These are phyloP conservation scores for Wallacemonas sp. DNA, from an alignment of 208 protist genomes.

Conservation along the genomic window DNA sequence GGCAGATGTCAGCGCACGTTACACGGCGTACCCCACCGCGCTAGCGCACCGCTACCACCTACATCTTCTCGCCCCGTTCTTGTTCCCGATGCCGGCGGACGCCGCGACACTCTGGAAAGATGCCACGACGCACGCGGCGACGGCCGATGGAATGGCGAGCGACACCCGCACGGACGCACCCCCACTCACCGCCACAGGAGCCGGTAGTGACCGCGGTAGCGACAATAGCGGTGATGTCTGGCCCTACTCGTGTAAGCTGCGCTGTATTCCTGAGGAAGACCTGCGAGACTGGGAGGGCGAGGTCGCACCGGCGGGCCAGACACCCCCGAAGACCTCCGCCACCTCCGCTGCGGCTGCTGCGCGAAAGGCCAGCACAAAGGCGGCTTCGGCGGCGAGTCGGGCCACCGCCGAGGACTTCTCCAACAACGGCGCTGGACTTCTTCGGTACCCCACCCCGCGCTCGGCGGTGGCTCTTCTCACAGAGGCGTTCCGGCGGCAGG, in stretches of 20 bases:
- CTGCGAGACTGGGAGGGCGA: constrained; percentile 9
- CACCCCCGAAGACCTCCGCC: no score
- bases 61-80: constrained; percentile 42
- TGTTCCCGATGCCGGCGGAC: constrained; percentile 44
- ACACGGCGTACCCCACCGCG: constrained; percentile 80
- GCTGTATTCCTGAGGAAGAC: constrained; percentile 27
- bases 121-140: neutral
- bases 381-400: neutral
- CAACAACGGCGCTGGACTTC: constrained; percentile 15
- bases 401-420: neutral
- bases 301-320: neutral
- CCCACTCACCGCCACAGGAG: no score
- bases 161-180: neutral
- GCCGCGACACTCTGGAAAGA: neutral
- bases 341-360: neutral
- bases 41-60: constrained; percentile 83
- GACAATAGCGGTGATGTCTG: constrained; percentile 17
- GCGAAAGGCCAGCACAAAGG: neutral
- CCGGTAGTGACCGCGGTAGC: no score
- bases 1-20: constrained; percentile 34
- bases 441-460: constrained; percentile 45
- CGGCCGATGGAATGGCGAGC: neutral
- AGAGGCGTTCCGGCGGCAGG: constrained; percentile 8
- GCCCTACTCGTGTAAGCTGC: constrained; percentile 60
- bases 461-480: constrained; percentile 41